These are phyloP conservation scores for Stentor roeselii DNA, from an alignment of 73 alveolate species.

Conservation along the genomic window DNA sequence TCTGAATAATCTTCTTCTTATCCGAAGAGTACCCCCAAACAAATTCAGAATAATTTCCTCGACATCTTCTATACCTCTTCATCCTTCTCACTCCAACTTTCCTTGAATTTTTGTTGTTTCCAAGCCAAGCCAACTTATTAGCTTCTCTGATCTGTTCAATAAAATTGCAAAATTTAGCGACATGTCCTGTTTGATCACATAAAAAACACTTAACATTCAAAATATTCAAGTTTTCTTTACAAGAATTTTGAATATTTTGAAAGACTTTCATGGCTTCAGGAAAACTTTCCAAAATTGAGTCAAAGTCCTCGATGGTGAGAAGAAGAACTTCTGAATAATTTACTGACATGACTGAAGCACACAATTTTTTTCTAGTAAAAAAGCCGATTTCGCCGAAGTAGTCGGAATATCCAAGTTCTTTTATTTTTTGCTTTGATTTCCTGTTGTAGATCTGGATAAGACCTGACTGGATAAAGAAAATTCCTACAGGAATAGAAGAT, in stretches of 20 bases:
- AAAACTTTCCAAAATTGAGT: neutral
- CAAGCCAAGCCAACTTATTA: neutral
- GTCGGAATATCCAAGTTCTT: neutral
- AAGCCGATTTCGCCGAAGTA: slow-evolving; percentile 17
- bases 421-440: neutral
- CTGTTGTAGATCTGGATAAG: neutral
- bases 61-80: neutral
- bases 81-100: neutral
- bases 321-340: neutral
- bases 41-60: too few species aligned
- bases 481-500: neutral
- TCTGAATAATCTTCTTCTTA: too few species aligned
- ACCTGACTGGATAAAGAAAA: neutral
- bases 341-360: neutral
- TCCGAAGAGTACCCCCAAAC: too few species aligned
- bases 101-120: neutral
- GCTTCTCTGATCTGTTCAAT: neutral
- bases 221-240: slow-evolving; percentile 26
- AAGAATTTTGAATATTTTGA: neutral
- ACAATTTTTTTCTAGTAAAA: neutral
- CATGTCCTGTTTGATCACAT: slow-evolving; percentile 47
- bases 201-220: slow-evolving; percentile 46
- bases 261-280: neutral
- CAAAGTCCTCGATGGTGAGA: neutral
- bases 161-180: slow-evolving; percentile 42